A percentile compares a stretch with the other conserved stretches of the same genome.
Evolutionary conservation across 2,329 filamentous ascomycete genomes (phyloP).

Genomic region (Catunica adiposa): DNA sequence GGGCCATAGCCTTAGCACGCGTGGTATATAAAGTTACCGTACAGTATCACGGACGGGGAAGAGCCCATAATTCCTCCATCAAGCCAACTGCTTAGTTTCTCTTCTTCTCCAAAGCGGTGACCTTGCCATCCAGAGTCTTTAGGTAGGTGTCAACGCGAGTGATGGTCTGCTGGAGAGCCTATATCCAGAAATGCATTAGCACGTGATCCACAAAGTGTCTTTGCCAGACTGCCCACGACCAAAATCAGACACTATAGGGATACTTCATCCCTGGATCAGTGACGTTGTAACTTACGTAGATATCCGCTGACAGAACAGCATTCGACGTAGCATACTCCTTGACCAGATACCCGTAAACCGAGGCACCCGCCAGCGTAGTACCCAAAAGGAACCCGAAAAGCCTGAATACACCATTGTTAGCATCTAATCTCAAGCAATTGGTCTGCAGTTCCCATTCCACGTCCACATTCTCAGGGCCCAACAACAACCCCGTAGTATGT

Average conservation of each 20-base stretch:
- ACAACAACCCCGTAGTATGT: not conserved
- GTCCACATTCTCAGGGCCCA: not conserved
- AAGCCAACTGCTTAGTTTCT: slow-evolving; percentile 22
- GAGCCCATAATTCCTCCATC: too few relatives aligned
- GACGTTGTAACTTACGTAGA: slow-evolving; percentile 5
- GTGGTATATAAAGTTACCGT: too few relatives aligned
- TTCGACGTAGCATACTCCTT: slow-evolving; percentile 90
- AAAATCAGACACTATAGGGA: not conserved
- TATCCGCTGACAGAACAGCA: slow-evolving; percentile 46
- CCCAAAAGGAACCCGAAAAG: slow-evolving; percentile 86
- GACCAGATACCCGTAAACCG: slow-evolving; percentile 82
- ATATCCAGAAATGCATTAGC: slow-evolving; percentile 14
- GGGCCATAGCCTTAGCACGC: too few relatives aligned
- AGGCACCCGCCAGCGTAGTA: slow-evolving; percentile 58
- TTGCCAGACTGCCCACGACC: not conserved
- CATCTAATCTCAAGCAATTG: not conserved
- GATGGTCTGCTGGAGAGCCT: slow-evolving; percentile 68
- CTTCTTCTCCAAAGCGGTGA: slow-evolving; percentile 45
- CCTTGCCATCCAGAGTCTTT: slow-evolving; percentile 57
- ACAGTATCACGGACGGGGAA: too few relatives aligned
- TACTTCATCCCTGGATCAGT: not conserved
- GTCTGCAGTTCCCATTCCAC: not conserved
- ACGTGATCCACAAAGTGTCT: slow-evolving; percentile 14
- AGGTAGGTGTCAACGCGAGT: slow-evolving; percentile 66
- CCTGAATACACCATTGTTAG: slow-evolving; percentile 29